Evolutionary conservation across 1,284 basidiomycete genomes (phyloP).

Genomic region (Trichosporon sp.): DNA sequence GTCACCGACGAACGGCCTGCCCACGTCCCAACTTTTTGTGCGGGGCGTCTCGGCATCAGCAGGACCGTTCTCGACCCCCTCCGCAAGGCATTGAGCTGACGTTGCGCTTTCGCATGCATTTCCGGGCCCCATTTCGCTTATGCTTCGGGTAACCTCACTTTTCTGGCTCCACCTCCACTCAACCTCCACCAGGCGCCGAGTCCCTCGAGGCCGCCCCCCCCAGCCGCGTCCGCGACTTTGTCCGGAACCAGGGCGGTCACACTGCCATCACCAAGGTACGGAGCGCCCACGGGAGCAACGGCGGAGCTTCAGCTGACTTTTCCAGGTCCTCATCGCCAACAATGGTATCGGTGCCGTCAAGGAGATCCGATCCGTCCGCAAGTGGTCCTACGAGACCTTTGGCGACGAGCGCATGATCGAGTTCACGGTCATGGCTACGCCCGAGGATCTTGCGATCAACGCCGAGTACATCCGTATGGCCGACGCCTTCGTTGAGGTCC

Average conservation of each 20-base stretch:
- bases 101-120: neutral
- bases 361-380: slow-evolving; percentile 96
- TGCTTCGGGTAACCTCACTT: neutral
- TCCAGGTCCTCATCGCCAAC: slow-evolving; percentile 89
- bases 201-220: slow-evolving; percentile 75
- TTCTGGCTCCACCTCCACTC: slow-evolving; percentile 10
- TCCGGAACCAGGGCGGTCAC: slow-evolving; percentile 86
- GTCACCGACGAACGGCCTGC: slow-evolving; percentile 21
- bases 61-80: neutral
- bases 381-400: slow-evolving; percentile 99
- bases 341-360: slow-evolving; percentile 99
- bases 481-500: slow-evolving; percentile 97
- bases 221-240: slow-evolving; percentile 83
- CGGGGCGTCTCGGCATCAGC: neutral
- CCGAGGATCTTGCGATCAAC: slow-evolving; percentile 92
- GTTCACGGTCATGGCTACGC: slow-evolving; percentile 99
- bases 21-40: neutral
- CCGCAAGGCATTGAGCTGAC: slow-evolving; percentile 1
- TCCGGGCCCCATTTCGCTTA: neutral
- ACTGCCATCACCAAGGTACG: slow-evolving; percentile 96
- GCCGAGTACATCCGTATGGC: slow-evolving; percentile 99
- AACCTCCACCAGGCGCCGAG: slow-evolving; percentile 71
- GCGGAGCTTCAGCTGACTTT: neutral
- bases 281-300: neutral
- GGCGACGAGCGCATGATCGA: slow-evolving; percentile 93